Base-by-base conservation (phyloP, 495 filamentous ascomycete genomes). In the Penicilliopsis zonata region DNA sequence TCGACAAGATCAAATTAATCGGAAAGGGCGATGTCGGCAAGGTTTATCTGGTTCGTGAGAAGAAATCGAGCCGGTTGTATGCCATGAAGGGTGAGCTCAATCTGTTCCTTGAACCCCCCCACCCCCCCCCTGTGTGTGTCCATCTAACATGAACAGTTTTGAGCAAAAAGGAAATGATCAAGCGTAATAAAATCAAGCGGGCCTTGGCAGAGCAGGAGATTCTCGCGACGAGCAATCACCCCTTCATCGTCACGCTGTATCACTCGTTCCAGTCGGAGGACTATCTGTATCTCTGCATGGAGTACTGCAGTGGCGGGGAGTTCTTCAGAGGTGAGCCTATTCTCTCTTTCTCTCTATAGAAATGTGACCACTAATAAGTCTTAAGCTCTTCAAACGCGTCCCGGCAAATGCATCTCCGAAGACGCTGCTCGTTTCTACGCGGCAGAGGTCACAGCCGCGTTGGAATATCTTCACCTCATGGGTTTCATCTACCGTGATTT, bases 111-210 rank as follows among this genome's bases (percentile, higher is more conserved):
- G n/a, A n/a, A n/a, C n/a, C n/a, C n/a, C n/a, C n/a, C n/a, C n/a
- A n/a, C n/a, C n/a, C n/a, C n/a, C n/a, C n/a, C n/a, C n/a, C n/a
- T n/a, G n/a, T n/a, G n/a, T n/a, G n/a, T n/a, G n/a, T n/a, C n/a
- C n/a, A n/a, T n/a, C 52, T 57, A 20, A 52, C 34, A 18, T 36
- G 27, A 22, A 22, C 14, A 98, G 90, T 98, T 7, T 46, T 98
- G 61, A 96, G 86, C 69, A 98, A 98, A 62, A 94, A 95, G 68
- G 90, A 98, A 64, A 98, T 98, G 90, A 98, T 98, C 64, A 98
- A 98, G 67, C 79, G 90, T 19, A 98, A 98, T 61, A 98, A 98
- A 72, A 98, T 98, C 67, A 98, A 98, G 68, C 77, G 90, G 43
- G 90, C 90, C 28, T 63, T 98, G 51, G 90, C 90, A 16, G 90